A percentile compares a stretch with the other conserved stretches of the same genome.
These are phyloP conservation scores for Trichoderma simmonsii DNA, from an alignment of 2,329 filamentous ascomycete species.

Conservation along the genomic window DNA sequence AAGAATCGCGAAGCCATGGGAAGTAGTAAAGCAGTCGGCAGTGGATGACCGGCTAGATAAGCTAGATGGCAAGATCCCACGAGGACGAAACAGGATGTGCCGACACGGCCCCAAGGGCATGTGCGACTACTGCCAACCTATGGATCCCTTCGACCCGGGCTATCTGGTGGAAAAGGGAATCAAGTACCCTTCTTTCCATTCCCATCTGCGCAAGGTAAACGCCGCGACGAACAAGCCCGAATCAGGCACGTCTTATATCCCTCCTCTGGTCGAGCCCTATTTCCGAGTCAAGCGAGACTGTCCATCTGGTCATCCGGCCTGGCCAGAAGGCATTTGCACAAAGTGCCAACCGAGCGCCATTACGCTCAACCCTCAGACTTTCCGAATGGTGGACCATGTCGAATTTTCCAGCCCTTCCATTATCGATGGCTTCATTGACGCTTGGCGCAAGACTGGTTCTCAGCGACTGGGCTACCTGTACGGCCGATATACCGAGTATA, in stretches of 20 bases:
- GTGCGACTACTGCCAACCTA: conserved; percentile 98
- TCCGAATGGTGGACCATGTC: conserved; percentile 97
- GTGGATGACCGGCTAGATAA: conserved; percentile 86
- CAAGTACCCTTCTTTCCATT: conserved; percentile 96
- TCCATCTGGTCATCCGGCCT: conserved; percentile 86
- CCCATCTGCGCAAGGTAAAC: conserved; percentile 91
- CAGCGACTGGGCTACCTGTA: conserved; percentile 91
- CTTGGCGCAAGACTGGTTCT: conserved; percentile 81
- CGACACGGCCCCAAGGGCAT: conserved; percentile 94
- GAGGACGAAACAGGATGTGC: conserved; percentile 84
- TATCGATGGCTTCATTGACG: conserved; percentile 85
- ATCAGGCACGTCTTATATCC: conserved; percentile 90
- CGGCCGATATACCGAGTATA: conserved; percentile 85
- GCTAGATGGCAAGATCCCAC: conserved; percentile 82
- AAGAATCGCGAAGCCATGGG: conserved; percentile 60
- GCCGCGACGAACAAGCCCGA: conserved; percentile 95
- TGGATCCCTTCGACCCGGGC: conserved; percentile 87
- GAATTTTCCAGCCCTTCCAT: conserved; percentile 85
- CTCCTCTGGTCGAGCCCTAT: conserved; percentile 87
- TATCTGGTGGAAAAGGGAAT: conserved; percentile 96
- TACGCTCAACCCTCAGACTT: conserved; percentile 87
- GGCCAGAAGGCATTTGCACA: conserved; percentile 95
- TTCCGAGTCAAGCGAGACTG: conserved; percentile 87
- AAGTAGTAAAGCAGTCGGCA: conserved; percentile 80
- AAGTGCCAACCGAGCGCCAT: conserved; percentile 98